Base-by-base conservation (phyloP, 1,284 basidiomycete species). In the Stereum hirsutum region DNA sequence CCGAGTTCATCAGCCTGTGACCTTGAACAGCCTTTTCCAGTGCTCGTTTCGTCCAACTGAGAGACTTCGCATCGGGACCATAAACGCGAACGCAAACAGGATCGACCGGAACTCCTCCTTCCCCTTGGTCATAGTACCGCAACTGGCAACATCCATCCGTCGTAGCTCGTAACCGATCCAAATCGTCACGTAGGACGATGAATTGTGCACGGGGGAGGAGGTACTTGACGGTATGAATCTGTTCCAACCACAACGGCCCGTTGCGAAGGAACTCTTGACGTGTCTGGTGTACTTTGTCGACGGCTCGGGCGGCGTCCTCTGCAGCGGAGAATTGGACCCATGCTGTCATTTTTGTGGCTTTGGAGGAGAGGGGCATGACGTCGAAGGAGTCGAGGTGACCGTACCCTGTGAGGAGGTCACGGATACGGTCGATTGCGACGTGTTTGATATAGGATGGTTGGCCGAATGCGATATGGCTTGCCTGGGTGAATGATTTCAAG, bases 21-120 rank as follows among this genome's bases (percentile, higher is more conserved):
- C 84, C 82, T 1, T 65, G 68, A 0, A 80, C 55, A 12, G 80
- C 60, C n/a, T 64, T 64, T 50, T 83, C 80, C 17, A 83, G 68
- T 42, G 75, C 68, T 0, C 62, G 54, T 52, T 83, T 84, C 40
- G 81, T 64, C 35, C 56, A 57, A 0, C 70, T 69, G 2, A 86
- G 55, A 2, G 69, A 60, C 35, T 66, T 64, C 8, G 69, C 51
- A 14, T 69, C 64, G 2, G 28, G 15, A 31, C 28, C 28, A 11
- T 11, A 31, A 11, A 31, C 11, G 11, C 28, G 2, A 5, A 31
- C 15, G 15, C 28, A 31, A 15, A 31, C 28, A 11, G 28, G 28
- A 15, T 31, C 28, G 12, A 31, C 28, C 3, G 15, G 11, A 31
- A 12, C 15, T 11, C 28, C 28, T 31, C 15, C 28, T 12, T 15